These are phyloP conservation scores for Ascochyta fabae DNA, from an alignment of 2,329 filamentous ascomycete species.

Conservation along the genomic window DNA sequence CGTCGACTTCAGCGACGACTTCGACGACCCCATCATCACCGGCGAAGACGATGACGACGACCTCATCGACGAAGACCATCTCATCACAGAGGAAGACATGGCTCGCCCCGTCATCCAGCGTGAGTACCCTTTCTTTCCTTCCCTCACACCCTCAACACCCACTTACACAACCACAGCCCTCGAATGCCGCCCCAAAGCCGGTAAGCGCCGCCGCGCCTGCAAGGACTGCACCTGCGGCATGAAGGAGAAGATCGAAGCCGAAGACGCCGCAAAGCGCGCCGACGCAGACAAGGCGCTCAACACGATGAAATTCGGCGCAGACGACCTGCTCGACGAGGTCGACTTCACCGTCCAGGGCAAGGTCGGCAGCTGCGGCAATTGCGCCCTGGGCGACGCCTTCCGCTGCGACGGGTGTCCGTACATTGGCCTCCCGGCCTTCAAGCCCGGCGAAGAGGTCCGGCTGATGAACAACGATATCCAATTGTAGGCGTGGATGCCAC, in stretches of 20 bases:
- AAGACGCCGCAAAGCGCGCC: slow-evolving; percentile 74
- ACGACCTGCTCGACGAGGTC: slow-evolving; percentile 80
- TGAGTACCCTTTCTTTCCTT: slow-evolving; percentile 58
- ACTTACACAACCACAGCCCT: slow-evolving; percentile 62
- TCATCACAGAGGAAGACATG: slow-evolving; percentile 86
- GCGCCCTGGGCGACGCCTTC: slow-evolving; percentile 85
- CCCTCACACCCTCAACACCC: slow-evolving; percentile 4
- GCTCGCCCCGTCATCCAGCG: slow-evolving; percentile 78
- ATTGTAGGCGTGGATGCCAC: slow-evolving; percentile 59
- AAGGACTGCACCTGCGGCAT: slow-evolving; percentile 98
- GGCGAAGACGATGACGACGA: slow-evolving; percentile 83
- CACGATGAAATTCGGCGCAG: slow-evolving; percentile 72
- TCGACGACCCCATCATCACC: slow-evolving; percentile 59
- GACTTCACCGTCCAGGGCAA: slow-evolving; percentile 99
- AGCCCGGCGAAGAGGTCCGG: slow-evolving; percentile 92
- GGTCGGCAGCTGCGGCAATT: slow-evolving; percentile 93
- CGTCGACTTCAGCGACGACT: slow-evolving; percentile 71
- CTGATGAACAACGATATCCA: slow-evolving; percentile 87
- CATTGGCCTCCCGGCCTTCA: slow-evolving; percentile 92
- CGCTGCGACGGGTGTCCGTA: slow-evolving; percentile 75
- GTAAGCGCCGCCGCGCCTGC: slow-evolving; percentile 89
- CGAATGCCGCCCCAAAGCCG: slow-evolving; percentile 85
- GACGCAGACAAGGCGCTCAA: slow-evolving; percentile 70
- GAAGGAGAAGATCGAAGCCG: slow-evolving; percentile 81
- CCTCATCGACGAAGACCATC: slow-evolving; percentile 86